Conservation (phyloP, 352 stramenopile species). For the Peronospora belbahrii region DNA sequence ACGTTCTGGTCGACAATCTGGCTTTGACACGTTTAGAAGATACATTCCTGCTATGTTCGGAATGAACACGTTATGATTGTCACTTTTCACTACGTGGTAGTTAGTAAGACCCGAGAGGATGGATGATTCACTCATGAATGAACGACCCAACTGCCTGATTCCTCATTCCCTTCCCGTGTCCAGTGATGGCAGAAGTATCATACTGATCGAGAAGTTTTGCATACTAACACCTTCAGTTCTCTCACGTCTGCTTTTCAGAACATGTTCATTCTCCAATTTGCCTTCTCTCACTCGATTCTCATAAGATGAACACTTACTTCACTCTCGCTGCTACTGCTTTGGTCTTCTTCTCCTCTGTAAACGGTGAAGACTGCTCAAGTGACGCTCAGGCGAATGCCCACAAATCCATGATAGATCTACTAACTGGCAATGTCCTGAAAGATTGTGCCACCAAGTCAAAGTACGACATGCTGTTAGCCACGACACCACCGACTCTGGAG, state of each 20-base stretch:
- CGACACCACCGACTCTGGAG: too few relatives aligned
- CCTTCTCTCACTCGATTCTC: slow-evolving; percentile 1
- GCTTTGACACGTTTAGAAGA: slow-evolving; percentile 20
- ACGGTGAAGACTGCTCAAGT: slow-evolving; percentile 18
- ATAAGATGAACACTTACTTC: slow-evolving; percentile 31
- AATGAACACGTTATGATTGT: not conserved
- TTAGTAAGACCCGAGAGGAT: slow-evolving; percentile 8
- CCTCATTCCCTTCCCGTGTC: not conserved
- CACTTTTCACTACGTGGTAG: slow-evolving; percentile 8
- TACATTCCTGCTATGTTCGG: slow-evolving; percentile 13
- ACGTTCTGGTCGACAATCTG: slow-evolving; percentile 8
- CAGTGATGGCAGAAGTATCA: not conserved
- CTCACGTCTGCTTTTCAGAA: too few relatives aligned
- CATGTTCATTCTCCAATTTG: slow-evolving; percentile 30
- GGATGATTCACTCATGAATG: too few relatives aligned
- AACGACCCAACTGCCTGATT: slow-evolving; percentile 3
- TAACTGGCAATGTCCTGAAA: slow-evolving; percentile 11
- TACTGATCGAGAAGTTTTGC: slow-evolving; percentile 11
- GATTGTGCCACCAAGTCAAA: slow-evolving; percentile 4
- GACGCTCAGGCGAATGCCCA: slow-evolving; percentile 18
- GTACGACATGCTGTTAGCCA: too few relatives aligned
- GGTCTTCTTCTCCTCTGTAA: slow-evolving; percentile 22
- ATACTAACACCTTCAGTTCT: slow-evolving; percentile 1
- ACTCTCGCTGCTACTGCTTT: slow-evolving; percentile 19
- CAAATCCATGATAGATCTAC: slow-evolving; percentile 15